These are phyloP conservation scores for Croton laevigatus DNA, from an alignment of 441 rosid genomes.

Conservation along the genomic window DNA sequence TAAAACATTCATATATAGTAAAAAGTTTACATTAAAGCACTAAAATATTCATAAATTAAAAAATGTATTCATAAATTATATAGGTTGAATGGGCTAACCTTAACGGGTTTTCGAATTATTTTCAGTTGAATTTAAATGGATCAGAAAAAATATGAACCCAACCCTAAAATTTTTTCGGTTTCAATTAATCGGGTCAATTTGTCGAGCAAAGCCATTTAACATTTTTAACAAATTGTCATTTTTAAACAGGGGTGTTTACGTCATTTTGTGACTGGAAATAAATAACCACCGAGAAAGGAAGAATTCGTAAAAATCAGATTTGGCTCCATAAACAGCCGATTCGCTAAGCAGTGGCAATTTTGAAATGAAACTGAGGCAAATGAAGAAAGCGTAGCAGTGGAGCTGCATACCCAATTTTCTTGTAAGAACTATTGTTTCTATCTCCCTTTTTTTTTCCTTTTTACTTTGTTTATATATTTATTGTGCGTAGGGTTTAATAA, in stretches of 20 bases:
- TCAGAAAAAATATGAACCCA: too few relatives aligned
- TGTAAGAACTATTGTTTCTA: constrained; percentile 2
- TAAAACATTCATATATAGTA: too few relatives aligned
- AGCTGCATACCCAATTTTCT: not conserved
- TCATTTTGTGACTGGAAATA: not conserved
- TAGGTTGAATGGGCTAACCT: too few relatives aligned
- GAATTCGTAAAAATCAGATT: not conserved
- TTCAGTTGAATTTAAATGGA: too few relatives aligned
- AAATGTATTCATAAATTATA: too few relatives aligned
- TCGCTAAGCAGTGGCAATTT: not conserved
- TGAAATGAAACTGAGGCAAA: constrained; percentile 11
- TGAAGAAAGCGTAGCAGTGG: not conserved
- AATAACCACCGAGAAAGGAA: not conserved
- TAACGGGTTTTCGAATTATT: too few relatives aligned
- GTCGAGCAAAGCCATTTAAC: too few relatives aligned
- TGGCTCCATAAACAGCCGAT: constrained; percentile 5
- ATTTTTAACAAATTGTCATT: not conserved
- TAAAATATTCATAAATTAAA: too few relatives aligned
- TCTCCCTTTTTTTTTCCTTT: not conserved
- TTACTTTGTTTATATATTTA: not conserved
- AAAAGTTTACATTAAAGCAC: too few relatives aligned
- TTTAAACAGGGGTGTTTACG: constrained; percentile 18
- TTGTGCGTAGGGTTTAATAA: not conserved
- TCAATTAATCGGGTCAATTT: too few relatives aligned
- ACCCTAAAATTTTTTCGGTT: too few relatives aligned